phyloP scores from a whole-genome alignment of 345 rosid genomes.

The Ricinus communis region DNA sequence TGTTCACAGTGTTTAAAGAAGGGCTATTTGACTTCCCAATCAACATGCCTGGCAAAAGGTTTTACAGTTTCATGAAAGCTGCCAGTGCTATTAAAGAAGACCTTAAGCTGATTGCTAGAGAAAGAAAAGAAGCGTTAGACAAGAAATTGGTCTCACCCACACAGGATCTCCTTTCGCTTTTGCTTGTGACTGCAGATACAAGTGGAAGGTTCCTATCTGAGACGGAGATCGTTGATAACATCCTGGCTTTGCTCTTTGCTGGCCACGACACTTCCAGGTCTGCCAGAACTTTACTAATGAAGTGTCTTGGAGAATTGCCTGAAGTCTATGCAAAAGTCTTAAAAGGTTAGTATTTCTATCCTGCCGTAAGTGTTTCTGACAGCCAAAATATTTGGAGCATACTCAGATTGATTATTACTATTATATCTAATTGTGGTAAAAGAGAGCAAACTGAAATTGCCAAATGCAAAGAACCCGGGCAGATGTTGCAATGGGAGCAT shows the following conservation, averaged over 20 bases:
- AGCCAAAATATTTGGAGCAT: too few relatives aligned
- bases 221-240: constrained; percentile 16
- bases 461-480: background rate
- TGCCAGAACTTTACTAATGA: constrained; percentile 6
- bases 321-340: constrained; percentile 5
- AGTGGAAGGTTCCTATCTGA: constrained; percentile 16
- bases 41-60: constrained; percentile 18
- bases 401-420: too few relatives aligned
- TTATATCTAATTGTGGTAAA: too few relatives aligned
- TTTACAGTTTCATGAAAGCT: constrained; percentile 16
- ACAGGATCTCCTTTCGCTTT: background rate
- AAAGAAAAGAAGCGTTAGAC: constrained; percentile 8
- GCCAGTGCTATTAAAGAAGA: constrained; percentile 14
- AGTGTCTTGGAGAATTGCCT: constrained; percentile 17
- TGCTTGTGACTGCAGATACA: constrained; percentile 13
- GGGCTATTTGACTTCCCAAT: background rate
- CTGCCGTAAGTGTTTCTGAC: too few relatives aligned
- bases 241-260: constrained; percentile 13
- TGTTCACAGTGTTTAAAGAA: background rate
- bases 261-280: constrained; percentile 15
- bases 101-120: constrained; percentile 4
- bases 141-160: background rate
- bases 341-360: background rate
- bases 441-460: constrained; percentile 7
- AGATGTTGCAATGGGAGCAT: constrained; percentile 1